Percentiles rank a stretch among this genome's conserved stretches.
These are phyloP conservation scores for Halteria grandinella DNA, from an alignment of 73 alveolate genomes.

Conservation along the genomic window DNA sequence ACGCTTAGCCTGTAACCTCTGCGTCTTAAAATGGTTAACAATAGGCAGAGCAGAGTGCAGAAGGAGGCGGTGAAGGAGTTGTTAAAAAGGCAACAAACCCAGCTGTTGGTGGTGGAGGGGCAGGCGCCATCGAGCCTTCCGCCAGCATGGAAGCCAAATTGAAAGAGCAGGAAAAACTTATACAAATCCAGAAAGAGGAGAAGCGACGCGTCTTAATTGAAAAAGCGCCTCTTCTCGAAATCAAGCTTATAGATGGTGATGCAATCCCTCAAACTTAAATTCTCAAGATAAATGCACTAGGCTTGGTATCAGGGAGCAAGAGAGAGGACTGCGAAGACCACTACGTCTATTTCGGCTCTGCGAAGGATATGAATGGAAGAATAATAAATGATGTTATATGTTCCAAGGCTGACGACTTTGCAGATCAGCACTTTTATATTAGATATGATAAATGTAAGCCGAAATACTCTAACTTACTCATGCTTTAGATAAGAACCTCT, in stretches of 20 bases:
- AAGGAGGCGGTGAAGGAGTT: not conserved
- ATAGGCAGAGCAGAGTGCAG: not conserved
- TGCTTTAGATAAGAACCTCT: constrained; percentile 15
- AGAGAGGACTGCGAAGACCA: constrained; percentile 46
- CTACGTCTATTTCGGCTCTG: constrained; percentile 52
- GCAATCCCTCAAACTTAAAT: not conserved
- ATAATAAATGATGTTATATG: constrained; percentile 44
- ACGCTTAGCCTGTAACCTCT: not conserved
- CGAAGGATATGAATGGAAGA: constrained; percentile 36
- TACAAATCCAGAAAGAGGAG: constrained; percentile 26
- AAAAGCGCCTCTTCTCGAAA: constrained; percentile 24
- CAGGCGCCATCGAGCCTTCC: too few relatives aligned
- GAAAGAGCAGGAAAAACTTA: not conserved
- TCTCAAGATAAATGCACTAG: constrained; percentile 39
- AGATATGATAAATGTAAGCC: constrained; percentile 23
- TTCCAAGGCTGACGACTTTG: constrained; percentile 54
- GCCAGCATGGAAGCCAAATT: too few relatives aligned
- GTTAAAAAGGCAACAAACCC: not conserved
- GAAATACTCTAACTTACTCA: constrained; percentile 1
- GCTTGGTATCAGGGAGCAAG: constrained; percentile 3
- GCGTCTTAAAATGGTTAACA: not conserved
- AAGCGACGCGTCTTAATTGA: constrained; percentile 4
- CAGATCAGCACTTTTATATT: constrained; percentile 54
- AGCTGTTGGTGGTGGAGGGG: not conserved
- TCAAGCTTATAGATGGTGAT: constrained; percentile 34